Conservation (phyloP, 1,284 basidiomycete genomes). For the Filobasidium uniguttulatum region DNA sequence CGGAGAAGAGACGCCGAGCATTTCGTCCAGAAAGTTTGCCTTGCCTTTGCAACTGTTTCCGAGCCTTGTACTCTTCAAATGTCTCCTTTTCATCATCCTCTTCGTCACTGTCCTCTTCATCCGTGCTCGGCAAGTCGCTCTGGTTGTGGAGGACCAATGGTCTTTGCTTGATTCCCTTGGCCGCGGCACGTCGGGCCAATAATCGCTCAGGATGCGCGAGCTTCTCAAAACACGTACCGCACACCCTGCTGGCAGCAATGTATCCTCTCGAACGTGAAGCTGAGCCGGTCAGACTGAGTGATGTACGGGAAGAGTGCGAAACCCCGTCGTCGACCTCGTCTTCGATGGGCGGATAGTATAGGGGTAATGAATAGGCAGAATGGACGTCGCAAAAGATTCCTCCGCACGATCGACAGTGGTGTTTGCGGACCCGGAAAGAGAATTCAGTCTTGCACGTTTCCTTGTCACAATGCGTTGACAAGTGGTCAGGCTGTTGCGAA, state of each 20-base stretch:
- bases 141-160: background rate
- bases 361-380: conserved; percentile 4
- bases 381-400: conserved; percentile 11
- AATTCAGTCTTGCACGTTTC: conserved; percentile 5
- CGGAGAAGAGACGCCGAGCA: conserved; percentile 9
- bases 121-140: background rate
- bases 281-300: background rate
- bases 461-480: conserved; percentile 9
- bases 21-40: background rate
- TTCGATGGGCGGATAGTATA: conserved; percentile 8
- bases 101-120: conserved; percentile 1
- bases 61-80: conserved; percentile 2
- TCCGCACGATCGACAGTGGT: conserved; percentile 13
- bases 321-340: background rate
- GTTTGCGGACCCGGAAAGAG: conserved; percentile 8
- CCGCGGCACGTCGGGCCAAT: conserved; percentile 1
- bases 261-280: background rate
- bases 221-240: conserved; percentile 8
- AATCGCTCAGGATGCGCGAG: conserved; percentile 5
- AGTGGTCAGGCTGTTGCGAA: conserved; percentile 5
- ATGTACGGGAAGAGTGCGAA: background rate
- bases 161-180: background rate
- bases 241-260: conserved; percentile 6
- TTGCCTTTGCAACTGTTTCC: conserved; percentile 1
- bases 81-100: conserved; percentile 4